phyloP scores from a whole-genome alignment of 495 filamentous ascomycete species.

The Neurospora intermedia region DNA sequence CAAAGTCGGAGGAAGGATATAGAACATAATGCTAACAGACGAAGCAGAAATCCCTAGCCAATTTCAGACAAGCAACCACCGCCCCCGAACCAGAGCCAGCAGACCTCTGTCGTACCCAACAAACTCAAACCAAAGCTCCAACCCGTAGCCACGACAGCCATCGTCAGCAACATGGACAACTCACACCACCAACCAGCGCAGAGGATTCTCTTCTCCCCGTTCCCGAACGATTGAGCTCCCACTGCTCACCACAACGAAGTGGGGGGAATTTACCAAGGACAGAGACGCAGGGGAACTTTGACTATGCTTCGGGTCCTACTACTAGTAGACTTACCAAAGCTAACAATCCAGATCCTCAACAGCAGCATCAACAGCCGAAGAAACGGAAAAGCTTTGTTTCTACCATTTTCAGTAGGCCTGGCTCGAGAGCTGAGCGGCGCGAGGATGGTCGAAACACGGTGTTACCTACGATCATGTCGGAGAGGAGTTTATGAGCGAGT shows the following conservation, averaged over 20 bases:
- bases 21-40: background rate
- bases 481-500: background rate
- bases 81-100: constrained; percentile 4
- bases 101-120: background rate
- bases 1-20: too few relatives aligned
- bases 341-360: background rate
- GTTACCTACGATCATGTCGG: background rate
- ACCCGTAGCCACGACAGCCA: background rate
- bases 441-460: background rate
- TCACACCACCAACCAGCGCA: constrained; percentile 21
- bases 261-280: background rate
- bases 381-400: constrained; percentile 44
- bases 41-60: constrained; percentile 11
- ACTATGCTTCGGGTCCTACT: background rate
- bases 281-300: background rate
- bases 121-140: background rate
- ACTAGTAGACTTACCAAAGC: background rate
- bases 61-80: constrained; percentile 6
- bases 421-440: background rate
- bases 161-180: background rate
- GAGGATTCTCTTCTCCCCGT: constrained; percentile 11
- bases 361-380: constrained; percentile 25
- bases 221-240: constrained; percentile 2
- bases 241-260: background rate
- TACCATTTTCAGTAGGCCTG: constrained; percentile 32